Percentiles rank a stretch among this genome's conserved stretches.
These are phyloP conservation scores for Psilocybe cyanescens DNA, from an alignment of 768 basidiomycete species.

Conservation along the genomic window DNA sequence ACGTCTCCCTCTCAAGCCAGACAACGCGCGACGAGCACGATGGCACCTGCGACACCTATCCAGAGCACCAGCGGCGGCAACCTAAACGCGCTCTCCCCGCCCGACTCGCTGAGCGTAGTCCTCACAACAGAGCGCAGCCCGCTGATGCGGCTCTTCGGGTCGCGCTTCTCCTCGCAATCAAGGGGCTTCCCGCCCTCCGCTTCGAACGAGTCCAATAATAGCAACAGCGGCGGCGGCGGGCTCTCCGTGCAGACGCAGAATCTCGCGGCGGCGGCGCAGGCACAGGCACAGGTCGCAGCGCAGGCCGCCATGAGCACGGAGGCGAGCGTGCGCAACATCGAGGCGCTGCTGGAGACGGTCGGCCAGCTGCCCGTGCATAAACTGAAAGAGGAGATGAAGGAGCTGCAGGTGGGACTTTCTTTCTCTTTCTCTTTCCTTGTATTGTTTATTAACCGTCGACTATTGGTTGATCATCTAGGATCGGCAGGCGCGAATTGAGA, in stretches of 20 bases:
- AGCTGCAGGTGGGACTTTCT: slow-evolving; percentile 62
- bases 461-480: slow-evolving; percentile 41
- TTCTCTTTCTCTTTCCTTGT: neutral
- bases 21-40: neutral
- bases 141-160: slow-evolving; percentile 2
- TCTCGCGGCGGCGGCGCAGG: slow-evolving; percentile 14
- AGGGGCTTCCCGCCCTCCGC: neutral
- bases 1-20: neutral
- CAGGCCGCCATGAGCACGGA: slow-evolving; percentile 40
- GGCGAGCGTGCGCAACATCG: slow-evolving; percentile 55
- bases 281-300: slow-evolving; percentile 6
- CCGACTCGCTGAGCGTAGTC: neutral
- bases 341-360: slow-evolving; percentile 66
- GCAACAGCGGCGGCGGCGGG: no score
- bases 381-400: slow-evolving; percentile 82
- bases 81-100: neutral
- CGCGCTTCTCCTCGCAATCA: slow-evolving; percentile 24
- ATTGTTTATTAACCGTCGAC: neutral
- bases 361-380: slow-evolving; percentile 64
- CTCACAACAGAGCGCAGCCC: neutral
- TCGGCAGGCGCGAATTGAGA: slow-evolving; percentile 80
- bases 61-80: neutral
- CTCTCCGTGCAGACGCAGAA: no score
- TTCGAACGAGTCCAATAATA: neutral
- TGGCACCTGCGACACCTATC: neutral